Conservation (phyloP, 192 early-diverging fungal genomes). For the Umbelopsis ramanniana region DNA sequence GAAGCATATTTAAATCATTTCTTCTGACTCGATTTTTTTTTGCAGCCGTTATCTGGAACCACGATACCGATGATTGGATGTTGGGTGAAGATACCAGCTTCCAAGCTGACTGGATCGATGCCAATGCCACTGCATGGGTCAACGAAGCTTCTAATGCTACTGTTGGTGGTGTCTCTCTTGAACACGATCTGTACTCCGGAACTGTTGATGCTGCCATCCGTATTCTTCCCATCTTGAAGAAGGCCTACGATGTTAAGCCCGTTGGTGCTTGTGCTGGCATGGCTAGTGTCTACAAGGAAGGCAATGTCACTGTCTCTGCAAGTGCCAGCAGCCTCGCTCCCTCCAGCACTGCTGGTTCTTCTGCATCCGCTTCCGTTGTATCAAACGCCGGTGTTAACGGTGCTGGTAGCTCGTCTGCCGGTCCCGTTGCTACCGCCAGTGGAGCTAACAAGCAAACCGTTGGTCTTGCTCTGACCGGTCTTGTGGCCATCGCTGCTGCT, state of each 20-base stretch:
- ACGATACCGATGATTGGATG: slow-evolving; percentile 58
- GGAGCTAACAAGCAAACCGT: slow-evolving; percentile 10
- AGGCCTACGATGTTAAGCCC: slow-evolving; percentile 35
- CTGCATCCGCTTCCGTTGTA: background rate
- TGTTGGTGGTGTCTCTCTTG: slow-evolving; percentile 50
- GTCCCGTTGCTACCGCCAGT: background rate
- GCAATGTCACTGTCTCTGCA: slow-evolving; percentile 1
- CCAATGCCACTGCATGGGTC: slow-evolving; percentile 48
- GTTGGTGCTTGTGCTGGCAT: slow-evolving; percentile 35
- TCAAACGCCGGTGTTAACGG: slow-evolving; percentile 21
- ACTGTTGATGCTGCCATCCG: slow-evolving; percentile 52
- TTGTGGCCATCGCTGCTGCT: background rate
- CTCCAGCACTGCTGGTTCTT: background rate
- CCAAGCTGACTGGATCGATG: slow-evolving; percentile 39
- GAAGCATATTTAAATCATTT: slow-evolving; percentile 21
- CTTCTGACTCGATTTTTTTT: slow-evolving; percentile 29
- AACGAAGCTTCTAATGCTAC: slow-evolving; percentile 43
- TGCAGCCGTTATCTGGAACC: slow-evolving; percentile 58
- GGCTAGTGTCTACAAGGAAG: slow-evolving; percentile 29
- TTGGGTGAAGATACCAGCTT: slow-evolving; percentile 31
- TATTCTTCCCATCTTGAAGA: slow-evolving; percentile 42
- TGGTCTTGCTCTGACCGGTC: background rate
- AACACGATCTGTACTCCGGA: slow-evolving; percentile 54
- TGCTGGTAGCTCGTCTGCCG: background rate
- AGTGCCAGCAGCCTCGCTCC: slow-evolving; percentile 7